Conservation (phyloP, 1,284 basidiomycete genomes). For the Meripilus lineatus region DNA sequence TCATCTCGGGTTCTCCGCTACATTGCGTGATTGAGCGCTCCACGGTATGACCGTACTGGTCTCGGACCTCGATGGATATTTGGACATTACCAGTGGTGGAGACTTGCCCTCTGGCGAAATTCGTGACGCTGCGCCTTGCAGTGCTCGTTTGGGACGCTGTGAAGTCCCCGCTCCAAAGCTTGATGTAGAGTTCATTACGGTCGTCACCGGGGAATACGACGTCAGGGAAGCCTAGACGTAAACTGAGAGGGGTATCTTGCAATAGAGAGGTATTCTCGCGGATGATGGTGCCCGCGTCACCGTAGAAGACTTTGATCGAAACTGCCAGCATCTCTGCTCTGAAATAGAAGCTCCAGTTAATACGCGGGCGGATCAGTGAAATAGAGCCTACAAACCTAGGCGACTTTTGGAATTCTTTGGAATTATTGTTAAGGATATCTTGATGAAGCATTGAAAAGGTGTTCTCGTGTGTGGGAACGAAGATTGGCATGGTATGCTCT, state of each 20-base stretch:
- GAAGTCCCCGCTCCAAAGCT: conserved; percentile 89
- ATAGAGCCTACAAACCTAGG: conserved; percentile 55
- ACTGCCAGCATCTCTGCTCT: conserved; percentile 53
- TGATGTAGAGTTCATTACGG: conserved; percentile 95
- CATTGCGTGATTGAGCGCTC: conserved; percentile 81
- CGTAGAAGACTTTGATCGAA: conserved; percentile 88
- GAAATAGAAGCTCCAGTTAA: background rate
- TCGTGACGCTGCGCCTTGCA: conserved; percentile 58
- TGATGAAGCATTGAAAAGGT: conserved; percentile 93
- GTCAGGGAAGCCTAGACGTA: conserved; percentile 94
- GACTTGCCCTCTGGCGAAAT: conserved; percentile 53
- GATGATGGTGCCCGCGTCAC: conserved; percentile 70
- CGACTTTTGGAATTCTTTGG: conserved; percentile 82
- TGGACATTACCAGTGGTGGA: conserved; percentile 73
- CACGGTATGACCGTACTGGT: conserved; percentile 67
- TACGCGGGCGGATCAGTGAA: background rate
- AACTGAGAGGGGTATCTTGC: conserved; percentile 76
- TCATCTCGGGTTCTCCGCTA: conserved; percentile 76
- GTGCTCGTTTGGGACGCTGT: conserved; percentile 43
- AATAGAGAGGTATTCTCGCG: conserved; percentile 87
- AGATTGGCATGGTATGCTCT: conserved; percentile 90
- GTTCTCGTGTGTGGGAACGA: conserved; percentile 77
- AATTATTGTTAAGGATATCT: conserved; percentile 83
- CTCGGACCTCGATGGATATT: conserved; percentile 86
- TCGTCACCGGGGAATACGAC: conserved; percentile 91